A percentile compares a stretch with the other conserved stretches of the same genome.
Evolutionary conservation across 176 grass and related monocot species (phyloP).

Genomic region (Tillandsia fasciculata): DNA sequence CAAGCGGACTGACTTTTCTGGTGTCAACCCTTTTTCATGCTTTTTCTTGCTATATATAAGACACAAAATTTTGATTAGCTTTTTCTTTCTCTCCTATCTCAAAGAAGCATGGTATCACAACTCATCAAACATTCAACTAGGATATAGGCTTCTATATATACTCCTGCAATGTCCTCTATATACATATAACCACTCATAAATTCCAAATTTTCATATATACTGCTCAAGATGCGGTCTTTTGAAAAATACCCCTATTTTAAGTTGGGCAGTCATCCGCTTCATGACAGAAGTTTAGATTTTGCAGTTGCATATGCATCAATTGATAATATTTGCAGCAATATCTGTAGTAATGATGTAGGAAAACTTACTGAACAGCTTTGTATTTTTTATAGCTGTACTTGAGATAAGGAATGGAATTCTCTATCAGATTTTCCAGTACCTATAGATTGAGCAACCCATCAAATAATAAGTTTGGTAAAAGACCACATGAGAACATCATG

Average conservation of each 20-base stretch:
- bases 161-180: too few relatives aligned
- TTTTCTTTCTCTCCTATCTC: slow-evolving; percentile 18
- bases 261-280: too few relatives aligned
- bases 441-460: slow-evolving; percentile 29
- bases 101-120: slow-evolving; percentile 18
- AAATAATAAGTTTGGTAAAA: slow-evolving; percentile 14
- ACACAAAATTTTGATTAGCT: not conserved
- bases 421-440: slow-evolving; percentile 92
- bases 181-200: too few relatives aligned
- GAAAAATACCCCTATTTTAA: not conserved
- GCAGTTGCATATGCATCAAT: too few relatives aligned
- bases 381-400: slow-evolving; percentile 97
- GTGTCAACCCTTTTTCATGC: slow-evolving; percentile 59
- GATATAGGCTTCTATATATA: too few relatives aligned
- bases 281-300: too few relatives aligned
- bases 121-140: too few relatives aligned
- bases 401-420: slow-evolving; percentile 93
- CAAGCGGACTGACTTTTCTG: slow-evolving; percentile 46
- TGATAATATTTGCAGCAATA: too few relatives aligned
- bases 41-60: slow-evolving; percentile 83
- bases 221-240: not conserved
- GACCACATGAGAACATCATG: not conserved
- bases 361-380: slow-evolving; percentile 84
- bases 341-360: not conserved
- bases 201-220: too few relatives aligned